Evolutionary conservation across 176 grass and related monocot species (phyloP).

Genomic region (Ampelocalamus luodianensis): DNA sequence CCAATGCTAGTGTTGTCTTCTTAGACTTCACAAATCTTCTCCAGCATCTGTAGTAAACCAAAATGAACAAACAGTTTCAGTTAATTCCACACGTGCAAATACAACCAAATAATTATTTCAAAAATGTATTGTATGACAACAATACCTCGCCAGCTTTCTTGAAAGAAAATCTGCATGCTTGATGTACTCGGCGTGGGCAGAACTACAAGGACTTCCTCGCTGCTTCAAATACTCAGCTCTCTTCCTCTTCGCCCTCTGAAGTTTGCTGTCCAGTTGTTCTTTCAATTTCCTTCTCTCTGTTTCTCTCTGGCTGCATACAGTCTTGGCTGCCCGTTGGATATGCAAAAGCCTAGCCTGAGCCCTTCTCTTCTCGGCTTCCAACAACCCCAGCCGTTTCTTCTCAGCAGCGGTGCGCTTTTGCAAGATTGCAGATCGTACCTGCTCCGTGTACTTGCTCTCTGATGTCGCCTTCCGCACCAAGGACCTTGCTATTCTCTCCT

Average conservation of each 20-base stretch:
- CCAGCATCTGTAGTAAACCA: constrained; percentile 70
- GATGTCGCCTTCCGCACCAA: constrained; percentile 60
- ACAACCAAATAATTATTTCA: constrained; percentile 10
- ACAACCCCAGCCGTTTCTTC: constrained; percentile 78
- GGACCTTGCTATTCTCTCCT: constrained; percentile 79
- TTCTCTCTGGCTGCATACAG: constrained; percentile 78
- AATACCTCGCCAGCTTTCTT: constrained; percentile 80
- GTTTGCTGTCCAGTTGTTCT: constrained; percentile 84
- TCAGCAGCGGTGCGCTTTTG: constrained; percentile 84
- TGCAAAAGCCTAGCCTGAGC: constrained; percentile 74
- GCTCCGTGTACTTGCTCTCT: constrained; percentile 81
- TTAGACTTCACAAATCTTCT: constrained; percentile 84
- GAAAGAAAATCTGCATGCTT: constrained; percentile 78
- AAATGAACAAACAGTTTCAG: constrained; percentile 11
- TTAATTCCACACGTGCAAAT: background rate
- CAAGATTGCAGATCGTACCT: constrained; percentile 73
- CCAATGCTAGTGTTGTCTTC: constrained; percentile 65
- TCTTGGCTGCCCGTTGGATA: constrained; percentile 63
- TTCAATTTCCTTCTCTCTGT: constrained; percentile 74
- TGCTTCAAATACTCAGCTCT: constrained; percentile 92
- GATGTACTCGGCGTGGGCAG: constrained; percentile 57
- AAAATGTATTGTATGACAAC: background rate
- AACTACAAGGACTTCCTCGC: constrained; percentile 68
- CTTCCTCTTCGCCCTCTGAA: constrained; percentile 82
- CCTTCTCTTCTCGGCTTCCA: constrained; percentile 87